Base-by-base conservation (phyloP, 495 filamentous ascomycete species). In the Aspergillus bertholletiae region DNA sequence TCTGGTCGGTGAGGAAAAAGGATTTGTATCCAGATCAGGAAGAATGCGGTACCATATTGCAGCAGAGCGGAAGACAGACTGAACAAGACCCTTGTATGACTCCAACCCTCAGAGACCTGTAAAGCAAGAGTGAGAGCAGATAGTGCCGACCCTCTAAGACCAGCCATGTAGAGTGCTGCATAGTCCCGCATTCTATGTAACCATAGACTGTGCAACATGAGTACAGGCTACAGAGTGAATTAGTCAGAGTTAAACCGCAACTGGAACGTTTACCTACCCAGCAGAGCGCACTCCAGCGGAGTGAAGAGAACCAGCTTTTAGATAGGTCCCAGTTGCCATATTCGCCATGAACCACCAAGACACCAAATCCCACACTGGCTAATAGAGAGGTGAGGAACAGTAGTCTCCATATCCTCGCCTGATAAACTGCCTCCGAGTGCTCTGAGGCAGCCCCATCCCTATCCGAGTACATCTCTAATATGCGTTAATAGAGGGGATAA, bases 401-500 rank as follows among this genome's bases (percentile, higher is more conserved):
- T 18, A 47, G 45, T 11, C n/a, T 26, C 9, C 11, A 26, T 1
- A 47, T 47, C 2, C 24, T 9, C 17, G 3, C 1, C 23, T 28
- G 27, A 28, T 47, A 47, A 3, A 11, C 23, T 6, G 23, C 23
- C 45, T 47, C 9, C 23, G 11, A 28, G 4, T 47, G 45, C 21
- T 5, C 7, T 3, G 45, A 47, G 23, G 45, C 45, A 11, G 23
- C 1, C 12, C 48, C 54, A 52, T 57, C 30, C 54, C 39, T 5
- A 57, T 57, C 49, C 21, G 41, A 39, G 41, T 50, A 40, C 17
- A 52, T 32, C n/a, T 46, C 46, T 32, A n/a, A n/a, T n/a, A n/a
- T n/a, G n/a, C n/a, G n/a, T n/a, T n/a, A n/a, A n/a, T n/a, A n/a
- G n/a, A n/a, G n/a, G n/a, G n/a, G n/a, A n/a, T n/a, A n/a, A n/a